phyloP scores from a whole-genome alignment of 2,329 filamentous ascomycete genomes.

The Aspergillus fijiensis region DNA sequence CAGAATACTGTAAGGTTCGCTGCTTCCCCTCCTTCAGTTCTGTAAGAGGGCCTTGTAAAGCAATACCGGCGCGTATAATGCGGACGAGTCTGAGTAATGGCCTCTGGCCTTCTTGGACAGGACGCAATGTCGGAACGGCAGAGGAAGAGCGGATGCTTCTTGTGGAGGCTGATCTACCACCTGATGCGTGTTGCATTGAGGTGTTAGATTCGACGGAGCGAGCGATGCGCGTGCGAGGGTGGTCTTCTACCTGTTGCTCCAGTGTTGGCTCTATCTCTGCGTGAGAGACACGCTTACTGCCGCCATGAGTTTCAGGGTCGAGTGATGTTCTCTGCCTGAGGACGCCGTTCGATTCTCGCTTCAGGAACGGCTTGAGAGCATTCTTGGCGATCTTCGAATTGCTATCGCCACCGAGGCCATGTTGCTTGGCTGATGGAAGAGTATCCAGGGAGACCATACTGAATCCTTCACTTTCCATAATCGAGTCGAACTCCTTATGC shows the following conservation, averaged over 20 bases:
- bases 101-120: conserved; percentile 15
- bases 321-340: conserved; percentile 28
- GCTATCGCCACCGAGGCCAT: conserved; percentile 33
- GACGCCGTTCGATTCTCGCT: conserved; percentile 29
- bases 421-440: conserved; percentile 50
- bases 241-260: background rate
- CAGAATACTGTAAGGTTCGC: conserved; percentile 9
- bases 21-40: conserved; percentile 12
- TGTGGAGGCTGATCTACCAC: conserved; percentile 7
- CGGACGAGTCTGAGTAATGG: conserved; percentile 31
- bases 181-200: background rate
- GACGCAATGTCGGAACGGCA: conserved; percentile 9
- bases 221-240: background rate
- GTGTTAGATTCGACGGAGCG: background rate
- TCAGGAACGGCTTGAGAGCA: conserved; percentile 28
- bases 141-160: conserved; percentile 13
- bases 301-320: conserved; percentile 19
- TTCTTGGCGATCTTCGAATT: conserved; percentile 29
- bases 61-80: conserved; percentile 39
- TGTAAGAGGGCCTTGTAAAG: conserved; percentile 36
- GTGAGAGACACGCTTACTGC: conserved; percentile 16
- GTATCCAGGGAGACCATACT: conserved; percentile 59
- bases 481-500: conserved; percentile 53
- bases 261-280: conserved; percentile 6
- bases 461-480: conserved; percentile 58